These are phyloP conservation scores for Dentiscutata heterogama DNA, from an alignment of 371 early-diverging fungal species.

Conservation along the genomic window DNA sequence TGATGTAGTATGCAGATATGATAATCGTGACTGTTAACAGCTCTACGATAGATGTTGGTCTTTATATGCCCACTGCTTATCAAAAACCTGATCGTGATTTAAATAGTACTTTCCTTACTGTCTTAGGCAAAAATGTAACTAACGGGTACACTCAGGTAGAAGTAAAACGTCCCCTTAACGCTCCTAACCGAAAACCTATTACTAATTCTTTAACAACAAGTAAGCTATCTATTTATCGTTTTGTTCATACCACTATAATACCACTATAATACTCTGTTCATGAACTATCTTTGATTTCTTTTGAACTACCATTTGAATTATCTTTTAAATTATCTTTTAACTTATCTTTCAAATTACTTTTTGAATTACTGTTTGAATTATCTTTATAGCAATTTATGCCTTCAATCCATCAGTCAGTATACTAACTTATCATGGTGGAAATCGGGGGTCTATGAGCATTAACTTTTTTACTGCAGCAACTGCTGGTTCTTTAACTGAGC, in stretches of 20 bases:
- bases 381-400: not conserved
- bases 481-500: not conserved
- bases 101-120: not conserved
- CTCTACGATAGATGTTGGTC: not conserved
- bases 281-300: too few species aligned
- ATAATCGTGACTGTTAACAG: not conserved
- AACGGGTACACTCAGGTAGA: not conserved
- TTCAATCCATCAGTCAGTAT: constrained; percentile 6
- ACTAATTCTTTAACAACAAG: too few species aligned
- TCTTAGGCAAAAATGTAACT: not conserved
- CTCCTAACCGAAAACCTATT: not conserved
- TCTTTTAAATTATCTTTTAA: too few species aligned
- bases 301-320: too few species aligned
- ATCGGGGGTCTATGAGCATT: not conserved
- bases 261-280: too few species aligned
- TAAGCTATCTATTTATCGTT: too few species aligned
- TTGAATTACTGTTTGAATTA: too few species aligned
- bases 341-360: too few species aligned
- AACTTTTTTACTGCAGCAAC: not conserved
- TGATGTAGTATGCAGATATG: not conserved
- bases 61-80: not conserved
- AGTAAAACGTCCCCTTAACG: not conserved
- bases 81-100: not conserved
- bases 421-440: constrained; percentile 26
- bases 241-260: too few species aligned